Percentiles rank a stretch among this genome's conserved stretches.
These are phyloP conservation scores for Candida freyschussii DNA, from an alignment of 1,139 yeast species.

Conservation along the genomic window DNA sequence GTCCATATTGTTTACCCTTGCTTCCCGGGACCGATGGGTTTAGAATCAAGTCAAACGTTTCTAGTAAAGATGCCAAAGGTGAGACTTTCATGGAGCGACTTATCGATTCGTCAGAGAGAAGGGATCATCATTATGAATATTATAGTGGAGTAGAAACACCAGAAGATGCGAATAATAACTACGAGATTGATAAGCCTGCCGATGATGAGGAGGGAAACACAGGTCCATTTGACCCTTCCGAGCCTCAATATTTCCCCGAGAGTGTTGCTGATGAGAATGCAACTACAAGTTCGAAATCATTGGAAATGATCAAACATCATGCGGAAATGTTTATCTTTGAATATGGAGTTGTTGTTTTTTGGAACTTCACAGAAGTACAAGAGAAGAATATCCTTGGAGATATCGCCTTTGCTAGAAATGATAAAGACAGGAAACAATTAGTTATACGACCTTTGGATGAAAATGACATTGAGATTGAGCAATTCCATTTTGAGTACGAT, in stretches of 20 bases:
- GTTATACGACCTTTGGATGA: constrained; percentile 76
- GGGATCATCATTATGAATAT: constrained; percentile 88
- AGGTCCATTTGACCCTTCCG: constrained; percentile 54
- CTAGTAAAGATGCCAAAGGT: constrained; percentile 57
- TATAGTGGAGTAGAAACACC: constrained; percentile 77
- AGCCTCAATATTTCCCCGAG: constrained; percentile 57
- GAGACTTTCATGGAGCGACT: constrained; percentile 66
- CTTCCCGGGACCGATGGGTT: constrained; percentile 85
- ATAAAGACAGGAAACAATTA: constrained; percentile 34
- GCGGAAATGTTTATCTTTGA: constrained; percentile 89
- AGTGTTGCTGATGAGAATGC: constrained; percentile 21
- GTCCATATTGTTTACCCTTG: constrained; percentile 83
- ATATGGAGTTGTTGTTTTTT: constrained; percentile 85
- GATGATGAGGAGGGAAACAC: constrained; percentile 27
- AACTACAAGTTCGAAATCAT: constrained; percentile 19
- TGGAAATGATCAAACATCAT: constrained; percentile 61
- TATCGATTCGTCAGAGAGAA: constrained; percentile 75
- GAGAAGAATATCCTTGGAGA: constrained; percentile 94
- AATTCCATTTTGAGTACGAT: constrained; percentile 88
- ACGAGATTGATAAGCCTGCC: constrained; percentile 29
- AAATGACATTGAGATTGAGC: constrained; percentile 91
- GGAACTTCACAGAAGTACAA: constrained; percentile 92
- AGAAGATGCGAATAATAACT: constrained; percentile 57
- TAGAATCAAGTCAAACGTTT: constrained; percentile 74
- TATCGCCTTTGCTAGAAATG: constrained; percentile 66